Evolutionary conservation across 352 stramenopile genomes (phyloP).

Genomic region (Phytophthora aleatoria): DNA sequence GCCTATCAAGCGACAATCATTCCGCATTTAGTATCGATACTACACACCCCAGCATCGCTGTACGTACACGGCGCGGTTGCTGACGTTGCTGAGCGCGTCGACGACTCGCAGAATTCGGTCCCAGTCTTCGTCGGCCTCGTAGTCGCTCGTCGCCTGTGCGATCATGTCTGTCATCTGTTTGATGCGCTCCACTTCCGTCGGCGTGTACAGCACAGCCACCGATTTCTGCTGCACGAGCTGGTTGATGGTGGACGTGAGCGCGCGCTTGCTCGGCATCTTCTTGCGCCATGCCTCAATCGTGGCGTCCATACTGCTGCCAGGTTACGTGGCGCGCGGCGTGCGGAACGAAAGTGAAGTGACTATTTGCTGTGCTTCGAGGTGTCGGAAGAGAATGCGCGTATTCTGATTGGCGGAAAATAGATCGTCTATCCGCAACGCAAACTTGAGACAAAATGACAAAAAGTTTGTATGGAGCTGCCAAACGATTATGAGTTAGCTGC

Average conservation of each 20-base stretch:
- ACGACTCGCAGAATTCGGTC: conserved; percentile 77
- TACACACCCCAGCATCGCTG: not conserved
- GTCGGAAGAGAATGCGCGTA: conserved; percentile 15
- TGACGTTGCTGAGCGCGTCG: conserved; percentile 72
- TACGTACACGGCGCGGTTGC: conserved; percentile 61
- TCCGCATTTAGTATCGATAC: not conserved
- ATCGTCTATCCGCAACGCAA: conserved; percentile 13
- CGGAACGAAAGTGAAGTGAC: conserved; percentile 9
- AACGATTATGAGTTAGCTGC: too few species aligned
- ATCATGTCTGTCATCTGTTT: conserved; percentile 77
- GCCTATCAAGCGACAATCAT: conserved; percentile 11
- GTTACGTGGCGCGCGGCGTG: conserved; percentile 17
- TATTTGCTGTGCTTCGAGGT: conserved; percentile 5
- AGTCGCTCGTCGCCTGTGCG: conserved; percentile 68
- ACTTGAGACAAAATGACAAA: not conserved
- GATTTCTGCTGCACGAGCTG: conserved; percentile 85
- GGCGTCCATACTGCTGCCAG: conserved; percentile 47
- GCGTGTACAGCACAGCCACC: conserved; percentile 75
- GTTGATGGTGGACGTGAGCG: conserved; percentile 61
- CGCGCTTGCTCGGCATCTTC: conserved; percentile 78
- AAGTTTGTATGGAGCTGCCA: conserved; percentile 12
- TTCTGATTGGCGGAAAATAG: conserved; percentile 23
- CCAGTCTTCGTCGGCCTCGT: conserved; percentile 73
- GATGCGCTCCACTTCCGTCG: conserved; percentile 75
- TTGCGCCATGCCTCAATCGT: conserved; percentile 71